Evolutionary conservation across 805 yeast species (phyloP).

Genomic region (Lipomyces mesembrius): DNA sequence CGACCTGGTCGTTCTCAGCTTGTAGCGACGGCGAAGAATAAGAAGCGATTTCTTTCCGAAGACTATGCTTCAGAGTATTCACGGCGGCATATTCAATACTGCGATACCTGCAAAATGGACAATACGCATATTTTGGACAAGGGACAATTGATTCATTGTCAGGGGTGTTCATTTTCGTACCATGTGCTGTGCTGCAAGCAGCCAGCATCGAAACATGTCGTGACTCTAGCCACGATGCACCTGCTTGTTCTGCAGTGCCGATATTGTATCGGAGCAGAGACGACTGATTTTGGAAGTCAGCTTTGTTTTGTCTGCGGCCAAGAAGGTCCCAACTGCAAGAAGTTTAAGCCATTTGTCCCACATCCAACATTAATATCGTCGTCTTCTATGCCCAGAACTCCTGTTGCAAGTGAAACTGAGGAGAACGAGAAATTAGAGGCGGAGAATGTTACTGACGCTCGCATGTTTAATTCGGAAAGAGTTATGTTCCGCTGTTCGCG

Average conservation of each 20-base stretch:
- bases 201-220: neutral
- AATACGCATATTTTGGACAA: neutral
- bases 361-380: neutral
- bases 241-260: slow-evolving; percentile 20
- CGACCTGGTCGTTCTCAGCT: neutral
- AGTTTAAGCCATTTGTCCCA: slow-evolving; percentile 7
- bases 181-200: slow-evolving; percentile 20
- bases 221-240: slow-evolving; percentile 14
- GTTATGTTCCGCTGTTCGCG: slow-evolving; percentile 30
- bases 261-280: slow-evolving; percentile 12
- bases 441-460: slow-evolving; percentile 5
- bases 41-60: slow-evolving; percentile 9
- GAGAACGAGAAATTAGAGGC: neutral
- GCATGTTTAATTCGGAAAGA: slow-evolving; percentile 16
- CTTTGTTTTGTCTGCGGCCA: slow-evolving; percentile 18
- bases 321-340: slow-evolving; percentile 14
- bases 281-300: slow-evolving; percentile 15
- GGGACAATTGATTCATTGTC: slow-evolving; percentile 25
- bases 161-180: slow-evolving; percentile 32
- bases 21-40: neutral
- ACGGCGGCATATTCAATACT: slow-evolving; percentile 17
- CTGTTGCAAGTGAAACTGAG: neutral
- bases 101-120: slow-evolving; percentile 19
- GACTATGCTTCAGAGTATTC: slow-evolving; percentile 19
- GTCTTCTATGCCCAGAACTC: neutral